phyloP scores from a whole-genome alignment of 371 early-diverging fungal species.

The Mucor indicus region DNA sequence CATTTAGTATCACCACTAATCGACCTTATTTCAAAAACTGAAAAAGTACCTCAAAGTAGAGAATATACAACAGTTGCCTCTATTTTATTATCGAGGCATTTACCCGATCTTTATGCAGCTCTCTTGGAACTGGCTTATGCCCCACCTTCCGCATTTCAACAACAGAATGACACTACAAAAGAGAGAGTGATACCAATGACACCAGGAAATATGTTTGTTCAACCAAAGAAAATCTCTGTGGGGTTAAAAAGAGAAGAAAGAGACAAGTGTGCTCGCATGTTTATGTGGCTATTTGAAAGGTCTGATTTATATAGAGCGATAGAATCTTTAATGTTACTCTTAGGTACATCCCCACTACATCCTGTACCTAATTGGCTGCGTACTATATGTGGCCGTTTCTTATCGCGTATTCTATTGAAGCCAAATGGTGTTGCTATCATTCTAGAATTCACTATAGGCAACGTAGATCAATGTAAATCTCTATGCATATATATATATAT shows the following conservation, averaged over 20 bases:
- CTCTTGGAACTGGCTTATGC: conserved; percentile 68
- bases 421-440: conserved; percentile 63
- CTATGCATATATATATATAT: no score
- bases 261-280: conserved; percentile 49
- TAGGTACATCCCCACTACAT: conserved; percentile 52
- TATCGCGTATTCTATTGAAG: conserved; percentile 59
- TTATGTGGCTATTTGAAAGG: conserved; percentile 47
- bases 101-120: conserved; percentile 66
- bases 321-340: conserved; percentile 60
- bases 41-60: conserved; percentile 21
- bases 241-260: conserved; percentile 28
- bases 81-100: conserved; percentile 49
- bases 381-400: conserved; percentile 60
- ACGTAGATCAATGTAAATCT: conserved; percentile 43
- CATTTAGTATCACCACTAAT: conserved; percentile 16
- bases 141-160: conserved; percentile 40
- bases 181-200: neutral
- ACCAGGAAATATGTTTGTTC: conserved; percentile 16
- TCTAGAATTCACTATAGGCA: conserved; percentile 62
- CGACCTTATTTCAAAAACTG: conserved; percentile 23
- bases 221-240: neutral
- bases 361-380: conserved; percentile 63
- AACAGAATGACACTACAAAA: neutral
- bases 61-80: conserved; percentile 59
- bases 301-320: conserved; percentile 55